These are phyloP conservation scores for Spathaspora passalidarum DNA, from an alignment of 805 yeast genomes.

Conservation along the genomic window DNA sequence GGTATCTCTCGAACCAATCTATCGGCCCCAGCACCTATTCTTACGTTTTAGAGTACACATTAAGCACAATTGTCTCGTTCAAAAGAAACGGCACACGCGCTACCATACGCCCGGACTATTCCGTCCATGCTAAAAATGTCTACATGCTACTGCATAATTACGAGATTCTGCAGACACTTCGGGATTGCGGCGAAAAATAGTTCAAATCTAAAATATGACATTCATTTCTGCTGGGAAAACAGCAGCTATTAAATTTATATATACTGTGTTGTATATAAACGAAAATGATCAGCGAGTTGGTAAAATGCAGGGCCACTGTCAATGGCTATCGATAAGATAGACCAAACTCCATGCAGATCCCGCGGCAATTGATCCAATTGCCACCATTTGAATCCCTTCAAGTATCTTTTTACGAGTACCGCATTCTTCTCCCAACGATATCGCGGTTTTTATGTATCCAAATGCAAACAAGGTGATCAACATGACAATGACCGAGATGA, in stretches of 20 bases:
- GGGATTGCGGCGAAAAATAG: too few relatives aligned
- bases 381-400: constrained; percentile 89
- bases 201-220: not conserved
- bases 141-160: too few relatives aligned
- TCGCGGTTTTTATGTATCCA: constrained; percentile 80
- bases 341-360: constrained; percentile 96
- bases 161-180: too few relatives aligned
- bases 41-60: too few relatives aligned
- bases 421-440: constrained; percentile 79
- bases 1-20: too few relatives aligned
- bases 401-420: constrained; percentile 54
- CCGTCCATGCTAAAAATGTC: too few relatives aligned
- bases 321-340: constrained; percentile 53
- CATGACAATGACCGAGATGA: constrained; percentile 78
- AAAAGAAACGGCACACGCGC: too few relatives aligned
- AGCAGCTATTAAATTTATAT: not conserved
- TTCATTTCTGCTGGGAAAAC: not conserved
- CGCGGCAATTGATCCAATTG: constrained; percentile 97
- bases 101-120: too few relatives aligned
- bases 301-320: constrained; percentile 4
- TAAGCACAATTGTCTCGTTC: too few relatives aligned
- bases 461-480: constrained; percentile 78
- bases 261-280: not conserved
- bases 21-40: too few relatives aligned
- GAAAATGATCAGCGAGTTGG: not conserved